phyloP scores from a whole-genome alignment of 306 rosid genomes.

The Quercus rubra region DNA sequence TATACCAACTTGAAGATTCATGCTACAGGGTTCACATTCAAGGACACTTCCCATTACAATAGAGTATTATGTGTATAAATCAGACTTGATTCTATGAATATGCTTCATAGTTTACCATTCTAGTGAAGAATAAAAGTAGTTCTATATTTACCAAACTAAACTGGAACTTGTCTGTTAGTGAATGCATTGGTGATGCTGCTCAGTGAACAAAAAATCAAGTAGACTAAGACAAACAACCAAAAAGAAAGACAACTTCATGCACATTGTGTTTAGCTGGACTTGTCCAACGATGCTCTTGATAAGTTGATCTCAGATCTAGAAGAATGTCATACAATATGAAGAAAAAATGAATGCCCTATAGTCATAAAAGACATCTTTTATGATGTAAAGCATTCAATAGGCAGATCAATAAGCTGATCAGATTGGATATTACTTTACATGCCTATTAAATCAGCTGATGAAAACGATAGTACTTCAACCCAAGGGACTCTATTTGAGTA shows the following conservation, averaged over 20 bases:
- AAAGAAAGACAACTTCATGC: background rate
- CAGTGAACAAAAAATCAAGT: background rate
- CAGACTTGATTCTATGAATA: background rate
- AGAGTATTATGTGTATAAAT: background rate
- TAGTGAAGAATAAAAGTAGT: too few species aligned
- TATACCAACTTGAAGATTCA: background rate
- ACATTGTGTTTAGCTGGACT: too few species aligned
- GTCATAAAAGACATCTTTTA: background rate
- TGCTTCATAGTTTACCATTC: background rate
- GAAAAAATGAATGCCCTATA: background rate
- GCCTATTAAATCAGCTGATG: background rate
- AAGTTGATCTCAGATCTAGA: background rate
- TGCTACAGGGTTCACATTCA: too few species aligned
- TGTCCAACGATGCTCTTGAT: background rate
- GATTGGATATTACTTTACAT: background rate
- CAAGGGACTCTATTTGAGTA: background rate
- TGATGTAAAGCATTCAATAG: background rate
- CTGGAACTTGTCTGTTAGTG: background rate
- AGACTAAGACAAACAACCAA: background rate
- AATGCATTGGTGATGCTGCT: background rate
- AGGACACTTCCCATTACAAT: too few species aligned
- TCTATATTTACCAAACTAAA: background rate
- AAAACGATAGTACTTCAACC: background rate
- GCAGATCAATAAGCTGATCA: background rate
- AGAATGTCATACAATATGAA: background rate